A percentile compares a stretch with the other conserved stretches of the same genome.
phyloP scores from a whole-genome alignment of 352 stramenopile genomes.

The Pythium aristosporum region DNA sequence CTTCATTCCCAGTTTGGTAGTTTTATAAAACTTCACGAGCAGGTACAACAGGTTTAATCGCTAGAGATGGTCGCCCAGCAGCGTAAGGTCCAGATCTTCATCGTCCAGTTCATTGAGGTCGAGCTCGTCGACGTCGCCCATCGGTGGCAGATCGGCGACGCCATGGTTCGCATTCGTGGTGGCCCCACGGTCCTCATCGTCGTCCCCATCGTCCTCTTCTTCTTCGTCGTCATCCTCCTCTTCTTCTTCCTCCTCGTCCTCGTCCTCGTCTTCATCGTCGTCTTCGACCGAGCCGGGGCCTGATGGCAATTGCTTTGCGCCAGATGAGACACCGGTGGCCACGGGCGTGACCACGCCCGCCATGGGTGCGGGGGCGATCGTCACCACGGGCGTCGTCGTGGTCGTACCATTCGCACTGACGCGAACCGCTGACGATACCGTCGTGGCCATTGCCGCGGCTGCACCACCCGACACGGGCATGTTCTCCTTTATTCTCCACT shows the following conservation, averaged over 20 bases:
- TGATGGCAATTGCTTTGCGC: constrained; percentile 26
- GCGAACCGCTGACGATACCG: neutral
- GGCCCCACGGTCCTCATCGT: constrained; percentile 34
- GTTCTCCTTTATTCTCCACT: constrained; percentile 81
- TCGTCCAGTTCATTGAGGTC: constrained; percentile 28
- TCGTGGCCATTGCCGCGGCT: neutral
- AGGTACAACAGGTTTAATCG: neutral
- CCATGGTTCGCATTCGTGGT: constrained; percentile 15
- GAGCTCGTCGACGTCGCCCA: constrained; percentile 19
- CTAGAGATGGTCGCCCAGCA: constrained; percentile 13
- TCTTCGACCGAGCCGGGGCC: constrained; percentile 42
- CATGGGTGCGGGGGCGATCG: neutral
- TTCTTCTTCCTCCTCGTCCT: constrained; percentile 35
- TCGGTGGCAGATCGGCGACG: constrained; percentile 17
- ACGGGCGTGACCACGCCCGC: neutral
- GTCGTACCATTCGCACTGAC: constrained; percentile 1
- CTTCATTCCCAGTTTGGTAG: too few relatives aligned
- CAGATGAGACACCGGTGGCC: neutral
- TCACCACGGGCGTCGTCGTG: neutral
- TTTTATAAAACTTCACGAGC: too few relatives aligned
- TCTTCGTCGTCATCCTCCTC: constrained; percentile 40
- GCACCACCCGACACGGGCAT: constrained; percentile 18
- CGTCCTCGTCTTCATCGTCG: constrained; percentile 33
- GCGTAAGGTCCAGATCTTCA: constrained; percentile 30
- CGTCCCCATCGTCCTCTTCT: constrained; percentile 38